A percentile compares a stretch with the other conserved stretches of the same genome.
These are phyloP conservation scores for Vigna reflexopilosa DNA, from an alignment of 306 rosid species.

Conservation along the genomic window DNA sequence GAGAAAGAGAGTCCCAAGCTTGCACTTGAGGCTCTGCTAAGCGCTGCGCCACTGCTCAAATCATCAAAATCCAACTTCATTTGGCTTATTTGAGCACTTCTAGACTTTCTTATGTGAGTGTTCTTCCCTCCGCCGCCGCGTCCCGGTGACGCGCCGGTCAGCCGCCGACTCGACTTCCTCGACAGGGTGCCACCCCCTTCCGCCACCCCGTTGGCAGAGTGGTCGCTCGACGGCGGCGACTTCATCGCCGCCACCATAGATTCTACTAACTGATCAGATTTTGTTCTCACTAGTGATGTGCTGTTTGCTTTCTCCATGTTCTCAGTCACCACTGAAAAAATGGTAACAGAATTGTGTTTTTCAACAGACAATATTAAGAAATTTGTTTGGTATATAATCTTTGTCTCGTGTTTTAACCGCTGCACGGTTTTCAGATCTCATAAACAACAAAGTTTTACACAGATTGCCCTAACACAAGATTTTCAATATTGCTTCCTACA, in stretches of 20 bases:
- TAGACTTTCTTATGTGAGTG: constrained; percentile 85
- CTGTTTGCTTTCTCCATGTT: constrained; percentile 62
- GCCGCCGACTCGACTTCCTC: constrained; percentile 78
- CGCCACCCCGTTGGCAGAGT: constrained; percentile 30
- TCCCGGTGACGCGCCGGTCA: constrained; percentile 68
- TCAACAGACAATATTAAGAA: not conserved
- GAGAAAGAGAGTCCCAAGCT: constrained; percentile 94
- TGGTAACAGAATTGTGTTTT: not conserved
- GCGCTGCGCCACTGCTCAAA: constrained; percentile 77
- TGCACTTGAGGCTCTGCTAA: constrained; percentile 97
- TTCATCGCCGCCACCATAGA: constrained; percentile 59
- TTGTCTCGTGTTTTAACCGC: too few relatives aligned
- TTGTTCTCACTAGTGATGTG: constrained; percentile 60
- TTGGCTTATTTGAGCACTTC: constrained; percentile 74
- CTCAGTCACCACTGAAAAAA: not conserved
- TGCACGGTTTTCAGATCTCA: too few relatives aligned
- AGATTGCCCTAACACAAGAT: not conserved
- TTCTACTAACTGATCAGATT: constrained; percentile 84
- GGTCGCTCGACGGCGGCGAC: constrained; percentile 58
- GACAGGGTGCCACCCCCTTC: constrained; percentile 54
- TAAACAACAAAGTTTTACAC: too few relatives aligned
- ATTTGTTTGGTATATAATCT: too few relatives aligned
- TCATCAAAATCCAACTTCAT: constrained; percentile 82
- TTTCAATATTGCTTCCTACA: not conserved
- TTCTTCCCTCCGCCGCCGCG: constrained; percentile 57